Base-by-base conservation (phyloP, 192 early-diverging fungal genomes). In the Coemansia sp. region DNA sequence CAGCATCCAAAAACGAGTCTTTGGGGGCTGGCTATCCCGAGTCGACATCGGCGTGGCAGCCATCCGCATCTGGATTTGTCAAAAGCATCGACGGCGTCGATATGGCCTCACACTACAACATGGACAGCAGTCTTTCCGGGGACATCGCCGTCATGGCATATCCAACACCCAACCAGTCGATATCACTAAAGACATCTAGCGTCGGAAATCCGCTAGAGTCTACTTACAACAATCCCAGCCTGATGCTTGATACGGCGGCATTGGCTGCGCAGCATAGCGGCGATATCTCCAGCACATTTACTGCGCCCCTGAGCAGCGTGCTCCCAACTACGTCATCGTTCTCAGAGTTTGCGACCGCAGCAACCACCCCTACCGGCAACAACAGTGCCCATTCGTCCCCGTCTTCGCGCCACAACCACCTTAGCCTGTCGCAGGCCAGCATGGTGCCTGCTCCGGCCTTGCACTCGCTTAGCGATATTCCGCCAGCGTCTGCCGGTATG, bases 371-470 rank as follows among this genome's bases (percentile, higher is more conserved):
- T 3, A 44, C 17, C 8, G 61, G 43, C 36, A 52, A 36, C 9
- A 43, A 38, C 48, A 42, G 41, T 26, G 57, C 62, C 58, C 46
- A 64, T 18, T 59, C 69, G 11, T 72, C 69, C 39, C 62, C 69
- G 3, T 56, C 58, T 38, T 20, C 40, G 26, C 52, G 60, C 21
- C 56, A 36, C 21, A 52, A n/a, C 12, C 40, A 61, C 16, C 16
- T 43, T 15, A 54, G 40, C 41, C 16, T 53, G 10, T 64, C 62
- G 5, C 62, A 62, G 2, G 30, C 37, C 0, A 50, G 53, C 53
- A 42, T 64, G 32, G 34, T 57, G 11, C 38, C 52, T 8, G 40
- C 40, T 8, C 11, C 53, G 12, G 16, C 41, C 3, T 40, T 56
- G n/a, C 43, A 39, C 5, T 37, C 37, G 28, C 55, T 58, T 9